phyloP scores from a whole-genome alignment of 2,329 filamentous ascomycete species.

The Didymella segeticola region DNA sequence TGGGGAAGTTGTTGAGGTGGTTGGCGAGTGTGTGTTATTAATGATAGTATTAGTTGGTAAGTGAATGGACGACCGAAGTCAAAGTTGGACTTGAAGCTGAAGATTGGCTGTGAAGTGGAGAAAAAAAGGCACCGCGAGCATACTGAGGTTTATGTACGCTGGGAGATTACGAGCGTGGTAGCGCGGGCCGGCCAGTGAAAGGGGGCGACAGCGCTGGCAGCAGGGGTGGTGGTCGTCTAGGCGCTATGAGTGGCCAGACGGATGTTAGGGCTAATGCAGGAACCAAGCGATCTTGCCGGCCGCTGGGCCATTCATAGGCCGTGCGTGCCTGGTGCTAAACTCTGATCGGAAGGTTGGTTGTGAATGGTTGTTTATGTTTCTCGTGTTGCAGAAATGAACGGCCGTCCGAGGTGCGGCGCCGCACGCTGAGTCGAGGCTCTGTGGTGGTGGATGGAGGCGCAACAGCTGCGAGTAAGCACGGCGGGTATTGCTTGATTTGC shows the following conservation, averaged over 20 bases:
- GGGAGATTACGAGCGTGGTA: slow-evolving; percentile 49
- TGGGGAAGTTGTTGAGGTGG: slow-evolving; percentile 32
- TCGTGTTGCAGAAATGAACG: slow-evolving; percentile 46
- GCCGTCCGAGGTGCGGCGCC: slow-evolving; percentile 20
- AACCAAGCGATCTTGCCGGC: slow-evolving; percentile 39
- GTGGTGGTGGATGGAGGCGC: slow-evolving; percentile 7
- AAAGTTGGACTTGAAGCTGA: slow-evolving; percentile 48
- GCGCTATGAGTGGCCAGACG: slow-evolving; percentile 39
- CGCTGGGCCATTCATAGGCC: slow-evolving; percentile 34
- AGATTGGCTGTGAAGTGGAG: slow-evolving; percentile 47
- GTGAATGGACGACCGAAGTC: slow-evolving; percentile 53
- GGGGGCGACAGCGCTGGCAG: slow-evolving; percentile 34
- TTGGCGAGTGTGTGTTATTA: slow-evolving; percentile 41
- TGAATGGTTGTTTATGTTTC: slow-evolving; percentile 34
- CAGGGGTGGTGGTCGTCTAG: slow-evolving; percentile 35
- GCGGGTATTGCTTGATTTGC: slow-evolving; percentile 30
- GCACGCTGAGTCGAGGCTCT: slow-evolving; percentile 32
- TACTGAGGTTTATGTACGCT: slow-evolving; percentile 43
- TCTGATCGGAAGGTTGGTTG: slow-evolving; percentile 35
- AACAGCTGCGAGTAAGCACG: slow-evolving; percentile 21
- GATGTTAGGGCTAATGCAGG: slow-evolving; percentile 45
- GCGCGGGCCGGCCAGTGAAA: slow-evolving; percentile 45
- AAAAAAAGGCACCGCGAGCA: slow-evolving; percentile 29
- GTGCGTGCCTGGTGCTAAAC: slow-evolving; percentile 37
- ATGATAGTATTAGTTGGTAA: slow-evolving; percentile 50